Conservation (phyloP, 306 rosid genomes). For the Dryas octopetala region DNA sequence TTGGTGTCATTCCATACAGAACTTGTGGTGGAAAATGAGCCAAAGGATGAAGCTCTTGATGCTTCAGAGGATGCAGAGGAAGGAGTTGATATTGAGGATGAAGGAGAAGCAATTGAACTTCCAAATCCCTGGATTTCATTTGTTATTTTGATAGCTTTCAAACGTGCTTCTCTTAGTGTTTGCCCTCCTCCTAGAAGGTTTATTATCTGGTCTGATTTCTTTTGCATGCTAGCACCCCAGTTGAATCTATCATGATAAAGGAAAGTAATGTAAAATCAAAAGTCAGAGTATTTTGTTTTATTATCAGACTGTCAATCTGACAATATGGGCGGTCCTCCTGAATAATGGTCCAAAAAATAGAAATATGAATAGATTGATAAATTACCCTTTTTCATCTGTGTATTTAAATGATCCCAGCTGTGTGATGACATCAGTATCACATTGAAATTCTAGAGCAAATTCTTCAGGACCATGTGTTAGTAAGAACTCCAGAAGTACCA, state of each 20-base stretch:
- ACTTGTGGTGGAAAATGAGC: constrained; percentile 41
- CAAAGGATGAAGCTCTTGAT: constrained; percentile 45
- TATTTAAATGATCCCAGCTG: constrained; percentile 54
- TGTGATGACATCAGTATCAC: constrained; percentile 52
- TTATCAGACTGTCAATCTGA: no score
- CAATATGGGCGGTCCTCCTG: no score
- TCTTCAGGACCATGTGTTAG: constrained; percentile 72
- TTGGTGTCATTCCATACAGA: constrained; percentile 28
- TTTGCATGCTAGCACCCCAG: constrained; percentile 69
- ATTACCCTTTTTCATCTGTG: constrained; percentile 67
- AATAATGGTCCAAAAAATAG: not conserved
- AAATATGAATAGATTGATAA: not conserved
- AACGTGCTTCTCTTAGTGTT: constrained; percentile 52
- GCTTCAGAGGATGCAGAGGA: constrained; percentile 33
- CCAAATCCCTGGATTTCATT: constrained; percentile 83
- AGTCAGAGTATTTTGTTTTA: no score
- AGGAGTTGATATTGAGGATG: constrained; percentile 14
- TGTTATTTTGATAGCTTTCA: constrained; percentile 66
- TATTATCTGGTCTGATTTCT: constrained; percentile 50
- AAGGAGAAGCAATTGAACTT: constrained; percentile 23
- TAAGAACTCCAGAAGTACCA: constrained; percentile 70
- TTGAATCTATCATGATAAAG: constrained; percentile 49
- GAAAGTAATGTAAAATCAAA: not conserved
- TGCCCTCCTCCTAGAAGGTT: constrained; percentile 49
- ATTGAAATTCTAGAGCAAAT: constrained; percentile 61